Evolutionary conservation across 129 eudicot genomes (phyloP), one percentile per base, ranked within the genome.

Genomic region (Flaveria brownii): DNA sequence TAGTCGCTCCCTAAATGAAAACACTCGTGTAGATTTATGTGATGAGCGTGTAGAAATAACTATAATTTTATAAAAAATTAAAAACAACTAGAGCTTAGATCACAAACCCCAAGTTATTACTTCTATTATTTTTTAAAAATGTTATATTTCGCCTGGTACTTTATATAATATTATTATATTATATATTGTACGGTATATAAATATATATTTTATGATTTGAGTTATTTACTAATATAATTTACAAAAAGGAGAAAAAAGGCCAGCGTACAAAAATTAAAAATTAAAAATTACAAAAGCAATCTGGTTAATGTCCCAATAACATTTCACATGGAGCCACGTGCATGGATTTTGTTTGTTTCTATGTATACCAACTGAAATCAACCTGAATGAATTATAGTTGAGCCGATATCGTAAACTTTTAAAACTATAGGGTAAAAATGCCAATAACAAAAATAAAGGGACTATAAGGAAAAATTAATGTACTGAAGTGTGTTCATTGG

Each of bases 291-390:
- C 67, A 60, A 60, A 60, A 60, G 67, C 18, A 62, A 46, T 25
- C 12, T 47, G 49, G 62, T 75, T 47, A 28, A 75, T 14, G 15
- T 62, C 36, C 62, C 72, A 30, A 64, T 13, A 75, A 49, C 16
- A 63, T 28, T n/a, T 75, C 72, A 75, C 79, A 62, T 75, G 79
- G 63, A 49, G 50, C 36, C 71, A 75, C 72, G 63, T 75, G 79
- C 43, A 2, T 15, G 22, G 9, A 13, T 4, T 45, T 60, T 74
- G 16, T 73, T 26, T 54, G 57, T 57, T 18, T 75, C 54, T 46
- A 13, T 16, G 15, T 49, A 6, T 5, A 36, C 41, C 65, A 59
- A 10, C 8, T 60, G 39, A 22, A 59, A 59, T 59, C 39, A 59
- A 59, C 7, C 6, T 61, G 8, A 26, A 61, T 61, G 18, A 13